phyloP scores from a whole-genome alignment of 2,329 filamentous ascomycete species.

The Alternaria gansuensis region DNA sequence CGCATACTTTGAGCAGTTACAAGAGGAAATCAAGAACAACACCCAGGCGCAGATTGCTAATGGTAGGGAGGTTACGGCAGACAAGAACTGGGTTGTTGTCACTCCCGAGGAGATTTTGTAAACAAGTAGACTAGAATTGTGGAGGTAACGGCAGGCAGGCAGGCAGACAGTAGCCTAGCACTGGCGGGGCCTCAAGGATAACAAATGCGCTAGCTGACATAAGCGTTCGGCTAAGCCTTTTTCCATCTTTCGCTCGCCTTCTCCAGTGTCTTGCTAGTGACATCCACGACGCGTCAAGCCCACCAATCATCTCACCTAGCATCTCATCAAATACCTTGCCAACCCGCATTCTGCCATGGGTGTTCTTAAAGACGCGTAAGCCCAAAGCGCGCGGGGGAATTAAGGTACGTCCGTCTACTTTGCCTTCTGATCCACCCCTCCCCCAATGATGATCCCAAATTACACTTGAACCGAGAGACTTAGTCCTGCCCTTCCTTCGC shows the following conservation, averaged over 20 bases:
- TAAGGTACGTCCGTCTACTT: slow-evolving; percentile 7
- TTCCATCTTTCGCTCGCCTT: background rate
- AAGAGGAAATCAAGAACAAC: slow-evolving; percentile 37
- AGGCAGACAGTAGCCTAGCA: background rate
- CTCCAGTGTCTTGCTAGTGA: background rate
- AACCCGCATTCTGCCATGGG: background rate
- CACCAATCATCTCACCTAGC: slow-evolving; percentile 4
- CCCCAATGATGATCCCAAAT: slow-evolving; percentile 22
- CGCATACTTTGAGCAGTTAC: slow-evolving; percentile 30
- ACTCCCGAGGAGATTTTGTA: slow-evolving; percentile 42
- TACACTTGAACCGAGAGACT: slow-evolving; percentile 30
- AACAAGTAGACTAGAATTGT: background rate
- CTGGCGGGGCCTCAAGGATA: background rate
- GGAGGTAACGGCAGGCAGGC: background rate
- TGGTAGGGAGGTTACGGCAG: slow-evolving; percentile 39
- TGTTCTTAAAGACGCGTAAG: background rate
- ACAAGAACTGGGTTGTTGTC: slow-evolving; percentile 46
- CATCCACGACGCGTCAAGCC: slow-evolving; percentile 2
- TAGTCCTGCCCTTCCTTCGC: background rate
- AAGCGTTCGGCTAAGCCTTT: slow-evolving; percentile 11
- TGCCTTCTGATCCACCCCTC: background rate
- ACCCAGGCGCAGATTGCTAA: slow-evolving; percentile 39
- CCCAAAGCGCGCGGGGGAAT: background rate
- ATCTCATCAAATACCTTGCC: background rate
- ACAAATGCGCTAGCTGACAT: slow-evolving; percentile 15